Evolutionary conservation across 805 yeast species (phyloP).

Genomic region (Ogataea paradorogensis): DNA sequence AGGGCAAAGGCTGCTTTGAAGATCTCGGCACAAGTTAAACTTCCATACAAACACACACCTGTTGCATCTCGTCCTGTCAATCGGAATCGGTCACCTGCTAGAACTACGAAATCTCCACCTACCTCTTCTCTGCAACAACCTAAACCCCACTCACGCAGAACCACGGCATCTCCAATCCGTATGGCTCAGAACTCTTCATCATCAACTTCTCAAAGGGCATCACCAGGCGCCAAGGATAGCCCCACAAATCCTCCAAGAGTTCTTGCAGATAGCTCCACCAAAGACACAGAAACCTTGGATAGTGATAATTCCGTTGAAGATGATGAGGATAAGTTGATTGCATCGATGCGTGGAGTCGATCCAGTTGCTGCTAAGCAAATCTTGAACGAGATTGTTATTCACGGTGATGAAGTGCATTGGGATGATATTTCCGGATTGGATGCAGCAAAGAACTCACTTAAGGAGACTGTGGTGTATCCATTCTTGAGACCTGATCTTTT

Average conservation of each 20-base stretch:
- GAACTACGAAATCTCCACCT: constrained; percentile 14
- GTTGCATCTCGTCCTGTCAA: constrained; percentile 7
- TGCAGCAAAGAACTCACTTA: constrained; percentile 81
- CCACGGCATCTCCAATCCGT: constrained; percentile 17
- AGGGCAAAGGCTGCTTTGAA: constrained; percentile 32
- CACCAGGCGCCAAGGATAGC: constrained; percentile 8
- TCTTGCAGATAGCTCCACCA: constrained; percentile 23
- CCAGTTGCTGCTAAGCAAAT: constrained; percentile 76
- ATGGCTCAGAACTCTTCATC: constrained; percentile 5
- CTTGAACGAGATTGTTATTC: constrained; percentile 80
- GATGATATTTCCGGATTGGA: constrained; percentile 92
- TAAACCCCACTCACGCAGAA: constrained; percentile 7
- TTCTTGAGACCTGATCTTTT: constrained; percentile 91
- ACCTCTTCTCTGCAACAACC: constrained; percentile 3
- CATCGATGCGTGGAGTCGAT: constrained; percentile 70
- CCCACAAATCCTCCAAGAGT: constrained; percentile 11
- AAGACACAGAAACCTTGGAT: constrained; percentile 31
- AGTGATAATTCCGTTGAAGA: constrained; percentile 23
- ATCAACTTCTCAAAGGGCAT: constrained; percentile 7
- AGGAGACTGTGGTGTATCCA: constrained; percentile 95
- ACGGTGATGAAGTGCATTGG: constrained; percentile 92
- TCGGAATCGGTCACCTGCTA: constrained; percentile 14
- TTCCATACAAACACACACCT: constrained; percentile 19
- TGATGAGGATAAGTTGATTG: constrained; percentile 37
- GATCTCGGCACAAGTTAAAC: constrained; percentile 33